These are phyloP conservation scores for Phytophthora pseudosyringae DNA, from an alignment of 352 stramenopile species.

Conservation along the genomic window DNA sequence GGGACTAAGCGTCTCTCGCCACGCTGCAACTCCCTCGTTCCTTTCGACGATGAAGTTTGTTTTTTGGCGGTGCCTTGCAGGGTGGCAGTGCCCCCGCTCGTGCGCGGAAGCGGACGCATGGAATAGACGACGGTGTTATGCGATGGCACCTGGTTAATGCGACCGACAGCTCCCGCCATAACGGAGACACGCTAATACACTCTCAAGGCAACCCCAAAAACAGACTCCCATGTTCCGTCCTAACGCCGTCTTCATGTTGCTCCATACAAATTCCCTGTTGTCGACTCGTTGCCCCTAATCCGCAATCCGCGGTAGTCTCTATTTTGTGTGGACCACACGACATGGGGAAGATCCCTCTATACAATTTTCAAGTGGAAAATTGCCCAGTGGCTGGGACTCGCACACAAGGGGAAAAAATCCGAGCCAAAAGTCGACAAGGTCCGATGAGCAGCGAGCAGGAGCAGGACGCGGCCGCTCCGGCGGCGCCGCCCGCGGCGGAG, in stretches of 20 bases:
- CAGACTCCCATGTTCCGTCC: not conserved
- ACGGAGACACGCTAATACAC: conserved; percentile 32
- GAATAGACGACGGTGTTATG: conserved; percentile 94
- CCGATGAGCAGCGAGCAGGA: conserved; percentile 27
- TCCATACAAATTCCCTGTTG: conserved; percentile 2
- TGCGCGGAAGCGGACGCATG: conserved; percentile 67
- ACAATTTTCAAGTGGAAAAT: conserved; percentile 24
- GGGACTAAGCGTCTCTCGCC: conserved; percentile 72
- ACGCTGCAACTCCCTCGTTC: conserved; percentile 37
- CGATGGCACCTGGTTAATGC: conserved; percentile 94
- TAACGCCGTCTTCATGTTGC: not conserved
- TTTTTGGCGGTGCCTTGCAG: conserved; percentile 7
- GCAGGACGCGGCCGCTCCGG: conserved; percentile 7
- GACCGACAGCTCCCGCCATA: conserved; percentile 49
- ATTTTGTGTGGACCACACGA: conserved; percentile 13
- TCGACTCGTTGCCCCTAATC: not conserved
- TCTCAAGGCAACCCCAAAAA: conserved; percentile 15
- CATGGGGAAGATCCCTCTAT: conserved; percentile 27
- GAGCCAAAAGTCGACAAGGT: conserved; percentile 27
- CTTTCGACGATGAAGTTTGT: conserved; percentile 36
- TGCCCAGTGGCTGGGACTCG: conserved; percentile 29
- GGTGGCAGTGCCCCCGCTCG: conserved; percentile 19
- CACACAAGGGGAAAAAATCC: conserved; percentile 44
- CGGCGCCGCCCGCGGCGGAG: conserved; percentile 11
- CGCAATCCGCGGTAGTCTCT: not conserved